Evolutionary conservation across 805 yeast species (phyloP).

Genomic region (Starmerella powellii): DNA sequence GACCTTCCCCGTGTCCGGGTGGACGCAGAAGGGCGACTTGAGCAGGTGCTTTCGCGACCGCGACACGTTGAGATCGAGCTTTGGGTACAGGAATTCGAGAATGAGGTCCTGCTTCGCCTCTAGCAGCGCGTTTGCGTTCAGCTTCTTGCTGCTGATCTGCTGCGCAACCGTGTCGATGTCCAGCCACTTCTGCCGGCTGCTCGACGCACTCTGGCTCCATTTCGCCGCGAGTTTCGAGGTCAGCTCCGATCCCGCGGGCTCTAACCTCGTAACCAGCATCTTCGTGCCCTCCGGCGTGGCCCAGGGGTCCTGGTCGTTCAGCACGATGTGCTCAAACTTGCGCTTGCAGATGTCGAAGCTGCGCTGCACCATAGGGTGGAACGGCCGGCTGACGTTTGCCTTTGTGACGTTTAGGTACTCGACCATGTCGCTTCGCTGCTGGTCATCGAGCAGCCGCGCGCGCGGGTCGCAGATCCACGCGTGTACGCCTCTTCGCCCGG

Average conservation of each 20-base stretch:
- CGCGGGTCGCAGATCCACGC: conserved; percentile 90
- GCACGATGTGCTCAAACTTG: conserved; percentile 51
- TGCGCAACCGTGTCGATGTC: conserved; percentile 44
- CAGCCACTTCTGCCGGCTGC: conserved; percentile 62
- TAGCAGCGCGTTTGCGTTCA: conserved; percentile 39
- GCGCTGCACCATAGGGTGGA: conserved; percentile 72
- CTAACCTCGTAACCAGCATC: conserved; percentile 48
- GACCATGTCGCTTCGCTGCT: conserved; percentile 62
- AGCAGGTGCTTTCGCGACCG: conserved; percentile 79
- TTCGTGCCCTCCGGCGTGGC: conserved; percentile 29
- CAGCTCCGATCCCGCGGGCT: conserved; percentile 20
- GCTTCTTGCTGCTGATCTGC: conserved; percentile 16
- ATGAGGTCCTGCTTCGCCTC: conserved; percentile 76
- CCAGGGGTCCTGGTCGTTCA: conserved; percentile 76
- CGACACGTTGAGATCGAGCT: conserved; percentile 88
- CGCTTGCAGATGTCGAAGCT: conserved; percentile 55
- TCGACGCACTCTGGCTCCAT: conserved; percentile 45
- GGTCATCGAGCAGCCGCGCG: conserved; percentile 64
- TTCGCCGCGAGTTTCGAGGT: conserved; percentile 38
- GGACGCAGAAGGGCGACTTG: conserved; percentile 93
- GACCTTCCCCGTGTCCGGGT: conserved; percentile 88
- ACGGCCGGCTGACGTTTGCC: conserved; percentile 51
- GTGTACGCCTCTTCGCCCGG: conserved; percentile 98
- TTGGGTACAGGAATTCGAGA: conserved; percentile 71
- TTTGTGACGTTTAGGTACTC: conserved; percentile 73